Evolutionary conservation across 2,329 filamentous ascomycete genomes (phyloP).

Genomic region (Aspergillus sp.): DNA sequence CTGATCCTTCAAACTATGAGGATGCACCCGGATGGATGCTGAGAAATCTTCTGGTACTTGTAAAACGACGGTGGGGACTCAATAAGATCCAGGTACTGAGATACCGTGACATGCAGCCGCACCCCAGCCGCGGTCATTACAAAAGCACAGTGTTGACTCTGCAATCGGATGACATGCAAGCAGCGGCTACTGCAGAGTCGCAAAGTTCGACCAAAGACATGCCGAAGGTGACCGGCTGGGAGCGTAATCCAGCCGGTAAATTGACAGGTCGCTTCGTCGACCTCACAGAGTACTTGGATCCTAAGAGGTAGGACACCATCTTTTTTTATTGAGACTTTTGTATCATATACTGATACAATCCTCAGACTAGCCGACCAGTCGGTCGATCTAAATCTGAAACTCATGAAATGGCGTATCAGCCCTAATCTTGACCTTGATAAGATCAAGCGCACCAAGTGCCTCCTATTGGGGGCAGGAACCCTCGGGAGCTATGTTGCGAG

Average conservation of each 20-base stretch:
- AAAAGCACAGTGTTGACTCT: conserved; percentile 77
- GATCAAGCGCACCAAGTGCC: conserved; percentile 86
- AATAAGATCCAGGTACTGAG: conserved; percentile 80
- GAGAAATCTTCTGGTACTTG: conserved; percentile 81
- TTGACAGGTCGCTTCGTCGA: conserved; percentile 76
- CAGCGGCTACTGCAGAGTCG: conserved; percentile 33
- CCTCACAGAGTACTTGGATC: conserved; percentile 91
- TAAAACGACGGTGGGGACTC: conserved; percentile 78
- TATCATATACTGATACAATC: conserved; percentile 7
- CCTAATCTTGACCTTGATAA: conserved; percentile 82
- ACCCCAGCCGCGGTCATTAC: conserved; percentile 73
- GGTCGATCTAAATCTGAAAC: conserved; percentile 91
- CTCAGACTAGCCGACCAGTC: conserved; percentile 78
- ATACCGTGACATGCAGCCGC: conserved; percentile 81
- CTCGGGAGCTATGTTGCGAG: conserved; percentile 91
- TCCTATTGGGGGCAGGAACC: conserved; percentile 89
- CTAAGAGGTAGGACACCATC: conserved; percentile 54
- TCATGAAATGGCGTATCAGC: conserved; percentile 98
- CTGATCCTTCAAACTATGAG: conserved; percentile 87
- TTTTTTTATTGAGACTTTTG: background rate
- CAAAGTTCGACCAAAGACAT: conserved; percentile 45
- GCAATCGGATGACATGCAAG: conserved; percentile 34
- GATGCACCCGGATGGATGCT: conserved; percentile 90
- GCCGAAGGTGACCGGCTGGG: conserved; percentile 95
- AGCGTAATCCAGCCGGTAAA: conserved; percentile 77